These are phyloP conservation scores for Ampelomyces quisqualis DNA, from an alignment of 2,329 filamentous ascomycete genomes.

Conservation along the genomic window DNA sequence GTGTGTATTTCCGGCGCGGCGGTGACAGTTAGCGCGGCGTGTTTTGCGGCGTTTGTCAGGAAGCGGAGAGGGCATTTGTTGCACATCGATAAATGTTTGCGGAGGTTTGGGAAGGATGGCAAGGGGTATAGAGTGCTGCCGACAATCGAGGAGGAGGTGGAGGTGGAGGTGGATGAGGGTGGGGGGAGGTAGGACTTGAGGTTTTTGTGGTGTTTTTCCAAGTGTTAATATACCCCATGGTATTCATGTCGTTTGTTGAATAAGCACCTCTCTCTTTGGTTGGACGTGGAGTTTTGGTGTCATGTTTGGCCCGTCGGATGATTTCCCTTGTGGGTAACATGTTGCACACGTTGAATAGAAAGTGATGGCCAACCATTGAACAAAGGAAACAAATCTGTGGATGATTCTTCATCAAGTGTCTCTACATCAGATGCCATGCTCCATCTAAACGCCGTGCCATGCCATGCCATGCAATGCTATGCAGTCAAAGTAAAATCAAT, in stretches of 20 bases:
- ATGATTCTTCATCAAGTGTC: too few species aligned
- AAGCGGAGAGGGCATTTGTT: constrained; percentile 57
- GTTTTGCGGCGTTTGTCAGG: constrained; percentile 61
- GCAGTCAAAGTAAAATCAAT: constrained; percentile 2
- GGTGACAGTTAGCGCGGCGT: constrained; percentile 50
- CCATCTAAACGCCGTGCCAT: constrained; percentile 14
- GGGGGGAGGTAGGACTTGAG: background rate
- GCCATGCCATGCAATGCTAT: constrained; percentile 18
- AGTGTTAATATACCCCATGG: too few species aligned
- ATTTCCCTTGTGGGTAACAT: background rate
- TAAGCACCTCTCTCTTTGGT: too few species aligned
- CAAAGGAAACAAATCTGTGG: too few species aligned
- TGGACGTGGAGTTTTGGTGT: too few species aligned
- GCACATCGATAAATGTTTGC: constrained; percentile 25
- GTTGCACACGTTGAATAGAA: background rate
- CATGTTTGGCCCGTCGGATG: too few species aligned
- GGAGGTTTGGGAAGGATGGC: constrained; percentile 13
- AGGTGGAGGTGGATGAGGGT: constrained; percentile 6
- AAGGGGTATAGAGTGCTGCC: constrained; percentile 22
- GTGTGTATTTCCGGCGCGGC: constrained; percentile 60
- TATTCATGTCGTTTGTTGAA: too few species aligned
- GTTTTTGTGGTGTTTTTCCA: too few species aligned
- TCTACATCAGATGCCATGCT: too few species aligned
- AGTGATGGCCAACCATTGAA: too few species aligned
- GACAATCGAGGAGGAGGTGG: constrained; percentile 26